Base-by-base conservation (phyloP, 768 basidiomycete species). In the Naematelia encephala region DNA sequence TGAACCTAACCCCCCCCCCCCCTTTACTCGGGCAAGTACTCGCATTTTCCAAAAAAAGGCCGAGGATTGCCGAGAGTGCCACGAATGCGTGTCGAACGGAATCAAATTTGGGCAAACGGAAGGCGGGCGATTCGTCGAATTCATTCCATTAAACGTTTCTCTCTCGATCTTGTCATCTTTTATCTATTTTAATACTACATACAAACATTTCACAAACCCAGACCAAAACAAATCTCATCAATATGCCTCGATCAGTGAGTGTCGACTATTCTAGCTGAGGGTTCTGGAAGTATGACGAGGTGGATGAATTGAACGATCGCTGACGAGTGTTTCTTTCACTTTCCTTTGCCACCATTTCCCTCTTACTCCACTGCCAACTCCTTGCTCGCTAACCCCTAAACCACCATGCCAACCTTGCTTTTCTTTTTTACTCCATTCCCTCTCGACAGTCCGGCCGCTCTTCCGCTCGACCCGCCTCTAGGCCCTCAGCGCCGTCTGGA, bases 391-490 rank as follows among this genome's bases (percentile, higher is more conserved):
- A n/a, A n/a, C n/a, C n/a, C n/a, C n/a, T n/a, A n/a, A n/a, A n/a
- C n/a, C n/a, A n/a, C n/a, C n/a, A 39, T 29, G 21, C 39, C 51
- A 54, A 23, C 53, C 34, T 63, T 39, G 21, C 39, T n/a, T 23
- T 11, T 46, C 21, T 27, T 52, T 14, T 26, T 52, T 21, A 45
- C 25, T 46, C 5, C 12, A 46, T 27, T 13, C 10, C 23, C 42
- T 10, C 54, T 13, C 28, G 14, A 11, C 45, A 68, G 66, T 64
- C 63, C 52, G 56, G 60, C n/a, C 61, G 66, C 54, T 65, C 63
- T 51, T 72, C 71, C 45, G 69, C 71, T 52, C 67, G 75, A 61
- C 75, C 75, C 25, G 65, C 75, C 30, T 58, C 70, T 26, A 53
- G 73, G 29, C 69, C 69, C 28, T 25, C 71, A 12, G 66, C 73